Base-by-base conservation (phyloP, 192 early-diverging fungal species). In the Coemansia sp. region DNA sequence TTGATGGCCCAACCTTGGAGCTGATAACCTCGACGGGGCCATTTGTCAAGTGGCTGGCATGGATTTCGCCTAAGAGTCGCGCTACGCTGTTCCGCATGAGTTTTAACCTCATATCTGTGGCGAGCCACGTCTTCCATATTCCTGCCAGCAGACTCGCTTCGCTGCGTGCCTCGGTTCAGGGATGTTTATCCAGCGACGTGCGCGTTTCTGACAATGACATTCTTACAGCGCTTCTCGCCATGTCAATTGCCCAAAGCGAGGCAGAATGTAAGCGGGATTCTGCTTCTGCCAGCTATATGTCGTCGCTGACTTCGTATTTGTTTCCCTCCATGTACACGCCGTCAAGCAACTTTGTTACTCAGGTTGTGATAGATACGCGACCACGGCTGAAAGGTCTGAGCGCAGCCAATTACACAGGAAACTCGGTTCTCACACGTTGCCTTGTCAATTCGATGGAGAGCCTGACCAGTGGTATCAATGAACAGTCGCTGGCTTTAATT, bases 111-210 rank as follows among this genome's bases (percentile, higher is more conserved):
- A 20, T 59, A 10, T 3, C 47, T 10, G 41, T 66, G 12, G 20
- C 27, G 9, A 41, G 75, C 22, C 69, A 68, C 51, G 22, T 68
- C 1, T 77, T 77, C 36, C 70, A 70, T 10, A 24, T 68, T 20
- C 24, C 67, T 24, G 11, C 12, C 40, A 36, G 47, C 24, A 62
- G 29, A 13, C 68, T 29, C 15, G 52, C 52, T 10, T 54, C 8
- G n/a, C 52, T 54, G 24, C 24, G 24, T 24, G 24, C 24, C 24
- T 24, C 24, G 24, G 24, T 24, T 24, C 24, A 24, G 24, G 24
- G 24, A 24, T 24, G 24, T 24, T 24, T 24, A 24, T 24, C 24
- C 24, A 24, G 24, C 24, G 24, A 24, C 24, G 5, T 36, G 36
- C 36, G 36, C 36, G 8, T 36, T 36, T 36, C 36, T 8, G 36